These are phyloP conservation scores for Actinidia chinensis DNA, from an alignment of 179 eudicot genomes.

Conservation along the genomic window DNA sequence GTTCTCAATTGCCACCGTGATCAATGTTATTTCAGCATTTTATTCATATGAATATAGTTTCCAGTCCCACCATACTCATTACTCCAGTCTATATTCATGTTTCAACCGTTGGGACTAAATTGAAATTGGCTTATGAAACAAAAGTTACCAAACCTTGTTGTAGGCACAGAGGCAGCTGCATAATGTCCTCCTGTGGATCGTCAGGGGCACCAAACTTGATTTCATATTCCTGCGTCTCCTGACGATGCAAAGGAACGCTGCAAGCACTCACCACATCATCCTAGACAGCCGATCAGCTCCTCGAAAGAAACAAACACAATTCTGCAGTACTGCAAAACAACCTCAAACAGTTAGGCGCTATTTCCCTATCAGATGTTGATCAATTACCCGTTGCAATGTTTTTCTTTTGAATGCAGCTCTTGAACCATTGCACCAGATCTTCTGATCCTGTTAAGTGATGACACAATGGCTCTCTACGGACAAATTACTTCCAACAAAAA, in stretches of 20 bases:
- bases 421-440: slow-evolving; percentile 43
- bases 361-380: slow-evolving; percentile 36
- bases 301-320: slow-evolving; percentile 18
- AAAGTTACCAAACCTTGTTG: no score
- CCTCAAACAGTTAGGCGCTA: slow-evolving; percentile 34
- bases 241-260: slow-evolving; percentile 20
- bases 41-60: no score
- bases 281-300: slow-evolving; percentile 26
- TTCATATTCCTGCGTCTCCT: background rate
- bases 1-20: no score
- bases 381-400: slow-evolving; percentile 27
- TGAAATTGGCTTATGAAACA: no score
- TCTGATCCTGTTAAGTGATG: slow-evolving; percentile 25
- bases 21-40: no score
- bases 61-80: no score
- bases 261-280: slow-evolving; percentile 19
- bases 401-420: slow-evolving; percentile 10
- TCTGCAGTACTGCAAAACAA: slow-evolving; percentile 22
- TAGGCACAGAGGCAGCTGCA: background rate
- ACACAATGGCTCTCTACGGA: slow-evolving; percentile 27
- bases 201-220: background rate
- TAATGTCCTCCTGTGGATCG: background rate
- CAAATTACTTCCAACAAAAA: slow-evolving; percentile 54
- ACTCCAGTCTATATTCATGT: no score
- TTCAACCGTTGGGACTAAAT: no score